A percentile compares a stretch with the other conserved stretches of the same genome.
Conservation (phyloP, 805 yeast species). For the Yarrowia phangngaensis region DNA sequence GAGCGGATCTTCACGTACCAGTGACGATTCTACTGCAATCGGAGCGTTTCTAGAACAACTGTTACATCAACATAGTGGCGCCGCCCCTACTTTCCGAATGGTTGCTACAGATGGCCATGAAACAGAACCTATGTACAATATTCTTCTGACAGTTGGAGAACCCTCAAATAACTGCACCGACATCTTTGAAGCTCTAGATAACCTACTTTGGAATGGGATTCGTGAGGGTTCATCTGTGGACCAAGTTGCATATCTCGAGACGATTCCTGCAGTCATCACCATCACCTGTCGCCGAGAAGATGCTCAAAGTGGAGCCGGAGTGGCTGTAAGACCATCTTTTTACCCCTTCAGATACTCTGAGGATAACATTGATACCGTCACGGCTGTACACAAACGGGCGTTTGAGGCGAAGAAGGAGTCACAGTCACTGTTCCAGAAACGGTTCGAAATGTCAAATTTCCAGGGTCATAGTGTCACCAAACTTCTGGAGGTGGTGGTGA, state of each 20-base stretch:
- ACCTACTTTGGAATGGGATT: conserved; percentile 29
- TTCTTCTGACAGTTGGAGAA: not conserved
- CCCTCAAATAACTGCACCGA: conserved; percentile 27
- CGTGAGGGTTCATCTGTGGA: conserved; percentile 24
- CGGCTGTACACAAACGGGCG: conserved; percentile 23
- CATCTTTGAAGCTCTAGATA: conserved; percentile 32
- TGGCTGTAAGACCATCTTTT: conserved; percentile 29
- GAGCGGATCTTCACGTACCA: conserved; percentile 20
- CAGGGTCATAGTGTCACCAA: conserved; percentile 31
- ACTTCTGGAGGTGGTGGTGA: conserved; percentile 28
- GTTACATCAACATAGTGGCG: conserved; percentile 1
- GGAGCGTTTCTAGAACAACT: conserved; percentile 29
- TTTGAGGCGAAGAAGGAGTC: conserved; percentile 27
- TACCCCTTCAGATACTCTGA: conserved; percentile 33
- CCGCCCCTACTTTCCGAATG: conserved; percentile 16
- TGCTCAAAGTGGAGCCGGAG: conserved; percentile 32
- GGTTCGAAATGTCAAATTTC: conserved; percentile 28
- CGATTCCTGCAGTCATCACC: conserved; percentile 31
- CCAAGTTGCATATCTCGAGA: conserved; percentile 29
- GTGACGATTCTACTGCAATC: conserved; percentile 29
- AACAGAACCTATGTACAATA: conserved; percentile 11
- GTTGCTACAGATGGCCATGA: conserved; percentile 27
- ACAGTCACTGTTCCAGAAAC: conserved; percentile 17
- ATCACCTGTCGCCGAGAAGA: conserved; percentile 34
- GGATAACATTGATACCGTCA: conserved; percentile 22